These are phyloP conservation scores for Coelastrella sp. DNA, from an alignment of 139 green algal species.

Conservation along the genomic window DNA sequence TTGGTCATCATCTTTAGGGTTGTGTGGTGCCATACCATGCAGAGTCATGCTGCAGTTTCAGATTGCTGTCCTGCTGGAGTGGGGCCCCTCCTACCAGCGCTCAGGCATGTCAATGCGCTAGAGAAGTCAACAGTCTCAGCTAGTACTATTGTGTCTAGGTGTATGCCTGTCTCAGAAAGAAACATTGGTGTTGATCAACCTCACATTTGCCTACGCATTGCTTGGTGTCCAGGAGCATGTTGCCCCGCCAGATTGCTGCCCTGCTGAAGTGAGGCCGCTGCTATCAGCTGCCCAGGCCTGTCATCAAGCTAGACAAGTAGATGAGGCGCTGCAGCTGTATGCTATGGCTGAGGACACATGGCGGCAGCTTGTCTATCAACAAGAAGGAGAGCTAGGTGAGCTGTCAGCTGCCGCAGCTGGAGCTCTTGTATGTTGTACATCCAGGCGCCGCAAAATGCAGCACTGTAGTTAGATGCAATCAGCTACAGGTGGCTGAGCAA, in stretches of 20 bases:
- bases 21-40: no score
- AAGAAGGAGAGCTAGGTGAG: background rate
- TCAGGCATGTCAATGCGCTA: no score
- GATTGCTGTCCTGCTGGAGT: background rate
- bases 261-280: slow-evolving; percentile 35
- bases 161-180: no score
- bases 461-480: background rate
- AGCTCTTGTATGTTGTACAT: background rate
- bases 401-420: background rate
- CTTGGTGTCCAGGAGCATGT: slow-evolving; percentile 53
- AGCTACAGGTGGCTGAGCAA: background rate
- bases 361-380: background rate
- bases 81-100: no score
- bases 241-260: slow-evolving; percentile 51
- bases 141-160: no score
- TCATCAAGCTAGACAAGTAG: slow-evolving; percentile 55
- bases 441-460: background rate
- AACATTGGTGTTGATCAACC: no score
- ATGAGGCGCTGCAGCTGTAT: slow-evolving; percentile 3
- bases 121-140: no score
- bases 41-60: no score
- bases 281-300: slow-evolving; percentile 40
- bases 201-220: no score
- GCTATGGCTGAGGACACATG: background rate
- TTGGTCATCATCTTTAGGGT: no score